Percentiles rank a stretch among this genome's conserved stretches.
Evolutionary conservation across 129 eudicot species (phyloP).

Genomic region (Arctium lappa): DNA sequence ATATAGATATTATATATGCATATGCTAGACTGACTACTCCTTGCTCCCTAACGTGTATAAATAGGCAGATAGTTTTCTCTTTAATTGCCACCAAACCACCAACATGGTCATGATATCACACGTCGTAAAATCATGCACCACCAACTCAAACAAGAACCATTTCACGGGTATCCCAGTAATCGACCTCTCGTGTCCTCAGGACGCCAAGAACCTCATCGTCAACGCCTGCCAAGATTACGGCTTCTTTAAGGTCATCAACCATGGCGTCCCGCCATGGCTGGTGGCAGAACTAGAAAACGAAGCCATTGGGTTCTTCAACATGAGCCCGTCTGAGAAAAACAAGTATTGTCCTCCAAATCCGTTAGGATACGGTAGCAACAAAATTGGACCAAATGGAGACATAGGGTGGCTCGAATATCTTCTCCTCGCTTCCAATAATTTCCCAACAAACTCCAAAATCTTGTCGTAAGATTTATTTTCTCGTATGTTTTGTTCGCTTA

Average conservation of each 20-base stretch:
- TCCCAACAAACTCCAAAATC: conserved; percentile 16
- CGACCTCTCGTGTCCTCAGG: conserved; percentile 38
- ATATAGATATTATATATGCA: neutral
- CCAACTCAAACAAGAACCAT: neutral
- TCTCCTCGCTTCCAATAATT: conserved; percentile 37
- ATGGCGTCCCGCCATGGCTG: conserved; percentile 40
- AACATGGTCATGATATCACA: conserved; percentile 52
- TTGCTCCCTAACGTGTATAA: conserved; percentile 26
- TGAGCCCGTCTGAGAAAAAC: conserved; percentile 36
- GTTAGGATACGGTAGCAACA: conserved; percentile 47
- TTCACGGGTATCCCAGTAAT: conserved; percentile 39
- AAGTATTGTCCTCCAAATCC: conserved; percentile 40
- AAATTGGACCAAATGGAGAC: conserved; percentile 57
- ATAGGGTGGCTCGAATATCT: conserved; percentile 64
- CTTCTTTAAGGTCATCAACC: conserved; percentile 56
- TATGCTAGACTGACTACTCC: neutral
- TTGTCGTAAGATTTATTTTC: conserved; percentile 34
- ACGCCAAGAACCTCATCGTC: conserved; percentile 40
- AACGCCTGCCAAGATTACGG: conserved; percentile 61
- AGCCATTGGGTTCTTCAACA: conserved; percentile 42
- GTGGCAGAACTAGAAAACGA: conserved; percentile 37
- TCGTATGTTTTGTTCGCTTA: neutral
- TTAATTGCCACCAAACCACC: conserved; percentile 20
- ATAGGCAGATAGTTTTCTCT: conserved; percentile 10
- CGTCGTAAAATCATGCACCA: conserved; percentile 29